Base-by-base conservation (phyloP, 176 grass and related monocot species). In the Juncus effusus region DNA sequence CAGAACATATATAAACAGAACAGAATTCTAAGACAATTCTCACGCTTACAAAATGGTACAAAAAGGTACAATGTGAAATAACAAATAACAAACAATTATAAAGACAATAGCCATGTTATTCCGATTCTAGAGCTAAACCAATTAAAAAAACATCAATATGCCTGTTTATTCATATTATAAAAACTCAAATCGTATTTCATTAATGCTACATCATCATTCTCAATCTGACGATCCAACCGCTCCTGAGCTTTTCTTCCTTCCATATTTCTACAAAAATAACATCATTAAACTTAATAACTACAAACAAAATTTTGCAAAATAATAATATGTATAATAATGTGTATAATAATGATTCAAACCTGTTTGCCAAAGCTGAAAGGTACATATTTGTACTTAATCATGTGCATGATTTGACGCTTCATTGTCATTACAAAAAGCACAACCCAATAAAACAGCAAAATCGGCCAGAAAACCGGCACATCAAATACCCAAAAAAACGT, bases 401-500 rank as follows among this genome's bases (percentile, higher is more conserved):
- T 96, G 61, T 96, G 87, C 49, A 91, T 60, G 68, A 96, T 96
- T 82, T 96, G 92, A 38, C 84, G 87, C 76, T 91, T 96, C 92
- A 96, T 96, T 0, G 84, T 96, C 10, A 96, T 69, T 67, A 91
- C 78, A 2, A 96, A 91, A 56, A 96, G 92, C 63, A 96, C 84
- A 36, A 96, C 45, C 92, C 92, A 96, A 58, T 96, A 96, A 79
- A 84, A 90, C 5, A 96, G 82, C 56, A 91, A 84, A 76, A 91
- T 96, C 13, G 87, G 87, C 87, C 92, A 96, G 77, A 96, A 96
- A 36, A 91, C 92, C 53, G 92, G 92, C 9, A 96, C 92, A 59
- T 96, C 92, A 60, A 96, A 96, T n/a, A 96, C 87, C 12, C 84
- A 88, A 65, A 96, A 91, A 82, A 91, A 96, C 12, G 87, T 91